phyloP scores from a whole-genome alignment of 2,329 filamentous ascomycete species.

The Aureobasidium mangrovei region DNA sequence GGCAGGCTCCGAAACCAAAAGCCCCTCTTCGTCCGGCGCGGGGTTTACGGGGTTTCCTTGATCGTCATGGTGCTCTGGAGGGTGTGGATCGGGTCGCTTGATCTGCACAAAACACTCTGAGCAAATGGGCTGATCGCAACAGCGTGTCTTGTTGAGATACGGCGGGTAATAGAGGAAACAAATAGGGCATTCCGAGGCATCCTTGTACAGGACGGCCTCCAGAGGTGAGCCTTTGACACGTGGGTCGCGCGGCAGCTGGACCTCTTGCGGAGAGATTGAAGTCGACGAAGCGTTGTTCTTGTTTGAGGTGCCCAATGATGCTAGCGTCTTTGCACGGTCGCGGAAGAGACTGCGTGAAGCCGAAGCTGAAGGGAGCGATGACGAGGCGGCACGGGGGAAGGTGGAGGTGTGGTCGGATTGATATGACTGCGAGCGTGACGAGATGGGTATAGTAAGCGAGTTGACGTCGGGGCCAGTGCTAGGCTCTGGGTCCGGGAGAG shows the following conservation, averaged over 20 bases:
- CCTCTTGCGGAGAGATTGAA: constrained; percentile 65
- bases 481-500: constrained; percentile 53
- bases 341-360: constrained; percentile 54
- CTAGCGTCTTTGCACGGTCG: constrained; percentile 79
- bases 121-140: constrained; percentile 92
- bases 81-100: constrained; percentile 84
- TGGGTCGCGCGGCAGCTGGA: constrained; percentile 70
- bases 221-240: constrained; percentile 91
- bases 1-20: constrained; percentile 82
- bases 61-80: constrained; percentile 62
- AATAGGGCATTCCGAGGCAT: constrained; percentile 84
- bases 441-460: constrained; percentile 70
- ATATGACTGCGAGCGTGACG: constrained; percentile 65
- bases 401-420: constrained; percentile 58
- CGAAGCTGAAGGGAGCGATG: constrained; percentile 40
- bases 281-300: constrained; percentile 58
- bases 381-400: constrained; percentile 53
- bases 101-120: constrained; percentile 99
- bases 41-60: constrained; percentile 24
- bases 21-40: constrained; percentile 43
- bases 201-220: constrained; percentile 89
- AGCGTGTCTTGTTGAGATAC: constrained; percentile 86
- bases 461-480: constrained; percentile 55
- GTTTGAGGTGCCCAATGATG: constrained; percentile 65
- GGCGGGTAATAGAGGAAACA: constrained; percentile 95